phyloP scores from a whole-genome alignment of 73 alveolate genomes.

The Paramecium primaurelia region DNA sequence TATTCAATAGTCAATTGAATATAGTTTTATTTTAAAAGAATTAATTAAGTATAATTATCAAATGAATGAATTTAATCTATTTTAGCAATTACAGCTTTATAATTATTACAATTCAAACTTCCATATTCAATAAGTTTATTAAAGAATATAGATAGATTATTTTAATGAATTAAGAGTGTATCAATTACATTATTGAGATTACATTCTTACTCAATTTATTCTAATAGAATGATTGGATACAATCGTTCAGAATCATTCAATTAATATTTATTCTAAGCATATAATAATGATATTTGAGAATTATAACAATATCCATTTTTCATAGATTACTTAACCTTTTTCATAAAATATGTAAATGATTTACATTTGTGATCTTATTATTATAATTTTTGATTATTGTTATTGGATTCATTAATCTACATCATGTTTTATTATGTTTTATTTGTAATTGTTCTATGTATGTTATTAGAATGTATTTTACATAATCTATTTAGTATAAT shows the following conservation, averaged over 20 bases:
- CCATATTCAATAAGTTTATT: neutral
- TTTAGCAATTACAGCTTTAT: neutral
- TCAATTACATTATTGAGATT: neutral
- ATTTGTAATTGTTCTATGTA: neutral
- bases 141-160: neutral
- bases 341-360: neutral
- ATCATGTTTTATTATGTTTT: slow-evolving; percentile 3
- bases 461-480: neutral
- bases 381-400: neutral
- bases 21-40: neutral
- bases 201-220: neutral
- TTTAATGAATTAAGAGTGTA: neutral
- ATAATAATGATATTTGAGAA: neutral
- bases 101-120: neutral
- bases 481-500: slow-evolving; percentile 20
- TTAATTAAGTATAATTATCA: neutral
- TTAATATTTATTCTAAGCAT: neutral
- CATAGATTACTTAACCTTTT: neutral
- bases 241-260: neutral
- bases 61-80: neutral
- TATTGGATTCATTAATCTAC: neutral
- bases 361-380: neutral
- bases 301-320: neutral
- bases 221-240: neutral
- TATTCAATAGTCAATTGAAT: neutral